These are phyloP conservation scores for Clathrus columnatus DNA, from an alignment of 768 basidiomycete species.

Conservation along the genomic window DNA sequence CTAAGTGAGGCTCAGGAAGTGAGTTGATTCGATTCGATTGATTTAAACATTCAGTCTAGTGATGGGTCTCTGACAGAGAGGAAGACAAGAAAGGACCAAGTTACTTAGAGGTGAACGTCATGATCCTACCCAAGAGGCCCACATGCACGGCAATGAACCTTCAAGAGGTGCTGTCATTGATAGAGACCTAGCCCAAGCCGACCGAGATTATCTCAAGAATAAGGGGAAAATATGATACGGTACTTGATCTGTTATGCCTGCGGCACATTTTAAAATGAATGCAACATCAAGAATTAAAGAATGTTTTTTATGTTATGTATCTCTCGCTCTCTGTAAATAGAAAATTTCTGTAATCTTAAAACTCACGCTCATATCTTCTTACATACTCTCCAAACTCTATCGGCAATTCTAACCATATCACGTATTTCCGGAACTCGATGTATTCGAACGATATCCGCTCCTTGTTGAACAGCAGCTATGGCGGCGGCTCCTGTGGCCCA, in stretches of 20 bases:
- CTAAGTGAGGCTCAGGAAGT: not conserved
- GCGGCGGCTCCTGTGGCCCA: constrained; percentile 78
- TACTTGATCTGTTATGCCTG: not conserved
- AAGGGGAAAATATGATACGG: not conserved
- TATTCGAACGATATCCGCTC: constrained; percentile 65
- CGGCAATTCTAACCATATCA: constrained; percentile 63
- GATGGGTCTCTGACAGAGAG: not conserved
- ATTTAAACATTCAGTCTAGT: not conserved
- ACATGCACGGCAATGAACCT: not conserved
- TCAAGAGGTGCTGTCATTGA: not conserved
- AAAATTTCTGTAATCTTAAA: no score
- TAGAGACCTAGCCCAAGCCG: not conserved
- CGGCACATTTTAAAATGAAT: not conserved
- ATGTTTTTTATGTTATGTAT: not conserved
- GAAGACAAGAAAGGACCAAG: not conserved
- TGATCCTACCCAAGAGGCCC: not conserved
- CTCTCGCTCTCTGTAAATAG: not conserved
- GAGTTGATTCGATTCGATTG: not conserved
- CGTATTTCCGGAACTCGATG: constrained; percentile 69
- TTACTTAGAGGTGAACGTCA: not conserved
- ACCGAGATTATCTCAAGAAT: not conserved
- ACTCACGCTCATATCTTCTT: not conserved
- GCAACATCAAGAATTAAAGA: no score
- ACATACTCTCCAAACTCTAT: constrained; percentile 42
- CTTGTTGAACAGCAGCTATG: constrained; percentile 65